Evolutionary conservation across 1,284 basidiomycete genomes (phyloP).

Genomic region (Waitea zeae): DNA sequence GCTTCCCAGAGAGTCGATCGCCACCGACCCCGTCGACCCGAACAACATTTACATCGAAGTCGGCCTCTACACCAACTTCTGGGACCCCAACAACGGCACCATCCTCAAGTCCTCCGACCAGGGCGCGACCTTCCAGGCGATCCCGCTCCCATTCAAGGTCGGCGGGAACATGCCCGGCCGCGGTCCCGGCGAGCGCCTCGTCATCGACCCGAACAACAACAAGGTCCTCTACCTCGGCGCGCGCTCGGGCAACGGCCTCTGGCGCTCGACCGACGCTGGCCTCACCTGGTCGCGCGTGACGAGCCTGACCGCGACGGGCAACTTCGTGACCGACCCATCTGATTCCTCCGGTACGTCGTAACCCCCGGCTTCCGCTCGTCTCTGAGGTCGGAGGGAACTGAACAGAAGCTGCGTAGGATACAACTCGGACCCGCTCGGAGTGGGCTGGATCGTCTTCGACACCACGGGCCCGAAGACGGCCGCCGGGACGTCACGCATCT

Average conservation of each 20-base stretch:
- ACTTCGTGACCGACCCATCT: conserved; percentile 33
- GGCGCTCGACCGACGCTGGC: conserved; percentile 43
- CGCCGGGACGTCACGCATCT: conserved; percentile 38
- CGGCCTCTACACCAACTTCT: conserved; percentile 51
- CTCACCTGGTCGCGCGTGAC: conserved; percentile 38
- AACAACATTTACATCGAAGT: conserved; percentile 35
- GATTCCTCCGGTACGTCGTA: no score
- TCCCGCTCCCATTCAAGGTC: conserved; percentile 35
- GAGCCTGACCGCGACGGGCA: conserved; percentile 34
- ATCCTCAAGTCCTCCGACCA: conserved; percentile 45
- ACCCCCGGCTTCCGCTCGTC: no score
- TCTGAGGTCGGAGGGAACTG: no score
- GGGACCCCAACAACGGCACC: conserved; percentile 46
- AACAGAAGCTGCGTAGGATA: no score
- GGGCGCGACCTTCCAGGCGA: conserved; percentile 33
- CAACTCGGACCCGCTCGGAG: conserved; percentile 34
- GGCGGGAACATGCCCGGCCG: conserved; percentile 51
- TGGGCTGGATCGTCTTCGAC: conserved; percentile 54
- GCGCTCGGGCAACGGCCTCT: conserved; percentile 42
- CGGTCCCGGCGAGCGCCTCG: conserved; percentile 20
- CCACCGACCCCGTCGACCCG: conserved; percentile 40
- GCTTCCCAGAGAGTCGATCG: conserved; percentile 14
- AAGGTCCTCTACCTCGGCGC: conserved; percentile 16
- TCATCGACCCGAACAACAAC: conserved; percentile 8
- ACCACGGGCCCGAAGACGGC: conserved; percentile 31